These are phyloP conservation scores for Boletellus ananas DNA, from an alignment of 768 basidiomycete species.

Conservation along the genomic window DNA sequence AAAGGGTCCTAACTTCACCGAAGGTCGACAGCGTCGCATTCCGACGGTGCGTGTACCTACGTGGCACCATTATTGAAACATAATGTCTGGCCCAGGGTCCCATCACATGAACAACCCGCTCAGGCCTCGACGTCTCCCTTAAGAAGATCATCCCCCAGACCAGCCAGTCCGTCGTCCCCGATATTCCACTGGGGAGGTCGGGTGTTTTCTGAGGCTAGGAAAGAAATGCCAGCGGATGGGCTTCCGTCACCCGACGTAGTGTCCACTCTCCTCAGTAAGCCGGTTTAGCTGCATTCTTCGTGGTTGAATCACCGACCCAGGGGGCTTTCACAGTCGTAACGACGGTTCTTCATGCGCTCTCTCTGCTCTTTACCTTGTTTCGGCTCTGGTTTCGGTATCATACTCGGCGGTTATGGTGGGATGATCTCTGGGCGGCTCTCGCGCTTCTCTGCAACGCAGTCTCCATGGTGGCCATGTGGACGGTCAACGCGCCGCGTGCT, in stretches of 20 bases:
- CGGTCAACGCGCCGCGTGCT: constrained; percentile 23
- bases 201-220: neutral
- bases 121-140: neutral
- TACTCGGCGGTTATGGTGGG: constrained; percentile 26
- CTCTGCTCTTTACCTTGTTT: constrained; percentile 21
- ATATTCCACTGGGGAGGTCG: too few species aligned
- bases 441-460: constrained; percentile 7
- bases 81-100: neutral
- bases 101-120: neutral
- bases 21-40: too few species aligned
- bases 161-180: neutral
- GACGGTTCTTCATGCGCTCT: constrained; percentile 19
- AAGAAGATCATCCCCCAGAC: neutral
- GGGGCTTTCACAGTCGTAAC: constrained; percentile 5
- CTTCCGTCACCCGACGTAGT: constrained; percentile 8
- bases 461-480: constrained; percentile 16
- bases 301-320: neutral
- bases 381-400: constrained; percentile 25
- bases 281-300: neutral
- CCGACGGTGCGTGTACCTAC: too few species aligned
- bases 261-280: constrained; percentile 19
- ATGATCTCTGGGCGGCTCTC: constrained; percentile 25
- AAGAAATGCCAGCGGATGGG: neutral
- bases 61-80: too few species aligned
- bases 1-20: too few species aligned